Evolutionary conservation across 805 yeast genomes (phyloP), one percentile per base, ranked within the genome.

Genomic region (Saturnispora serradocipensis): DNA sequence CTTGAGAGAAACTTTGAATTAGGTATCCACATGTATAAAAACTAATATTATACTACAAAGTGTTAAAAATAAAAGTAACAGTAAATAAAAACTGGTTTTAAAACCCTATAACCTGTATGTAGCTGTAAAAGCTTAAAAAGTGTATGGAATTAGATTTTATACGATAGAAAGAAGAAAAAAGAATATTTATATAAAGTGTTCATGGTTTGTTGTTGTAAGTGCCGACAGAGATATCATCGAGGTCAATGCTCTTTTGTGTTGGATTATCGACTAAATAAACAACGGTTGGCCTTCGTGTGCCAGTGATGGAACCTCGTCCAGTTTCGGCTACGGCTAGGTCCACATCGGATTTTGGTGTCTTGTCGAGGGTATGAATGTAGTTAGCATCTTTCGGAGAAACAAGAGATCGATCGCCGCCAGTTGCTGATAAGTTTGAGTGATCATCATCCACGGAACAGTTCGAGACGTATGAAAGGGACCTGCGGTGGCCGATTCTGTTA

Each of bases 1-100:
- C 49, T 67, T 78, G 57, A 52, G 42, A 20, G 48, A 25, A 28
- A 18, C 9, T 0, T 28, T 44, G 16, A 43, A 42, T 15, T 40
- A 28, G 39, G 16, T 4, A 7, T 10, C 32, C 30, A 20, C 20
- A 30, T 45, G 34, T 30, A 16, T 36, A 34, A 38, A 25, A 25
- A 39, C 11, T 5, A 30, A 30, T 2, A 3, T 10, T 30, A 30
- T 30, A 30, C 11, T 11, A 30, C 15, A 11, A 28, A 4, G n/a
- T 30, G 34, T 11, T 11, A 9, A 30, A 30, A 8, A 30, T 10
- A 11, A 30, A 2, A 30, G n/a, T 10, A 11, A 13, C 11, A 4
- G 15, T 5, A 8, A 30, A 11, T 28, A 4, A 28, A 6, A 28
- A 28, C 13, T 8, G 13, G 13, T 5, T 28, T 6, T 28, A 6